Percentiles rank a stretch among this genome's conserved stretches.
Conservation (phyloP, 192 early-diverging fungal species). For the Coemansia sp. region DNA sequence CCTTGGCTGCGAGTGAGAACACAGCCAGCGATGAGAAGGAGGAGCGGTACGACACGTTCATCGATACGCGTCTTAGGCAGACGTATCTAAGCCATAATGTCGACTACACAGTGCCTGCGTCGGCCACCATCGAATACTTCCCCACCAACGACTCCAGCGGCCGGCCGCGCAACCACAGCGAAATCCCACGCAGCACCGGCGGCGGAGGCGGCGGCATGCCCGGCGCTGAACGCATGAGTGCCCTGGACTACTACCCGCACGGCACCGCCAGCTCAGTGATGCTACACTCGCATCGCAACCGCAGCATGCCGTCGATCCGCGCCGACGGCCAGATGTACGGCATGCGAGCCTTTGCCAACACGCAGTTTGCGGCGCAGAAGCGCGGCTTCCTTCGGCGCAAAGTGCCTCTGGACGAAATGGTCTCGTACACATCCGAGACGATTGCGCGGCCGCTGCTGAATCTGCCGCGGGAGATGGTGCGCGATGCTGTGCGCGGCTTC, state of each 20-base stretch:
- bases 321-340: conserved; percentile 47
- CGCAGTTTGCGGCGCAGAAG: conserved; percentile 88
- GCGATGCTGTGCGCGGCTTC: conserved; percentile 86
- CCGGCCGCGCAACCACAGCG: conserved; percentile 34
- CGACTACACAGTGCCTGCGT: conserved; percentile 41
- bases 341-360: conserved; percentile 80
- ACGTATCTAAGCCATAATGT: conserved; percentile 5
- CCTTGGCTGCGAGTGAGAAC: conserved; percentile 3
- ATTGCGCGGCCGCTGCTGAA: conserved; percentile 79
- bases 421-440: conserved; percentile 65
- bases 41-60: conserved; percentile 10
- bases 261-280: conserved; percentile 18
- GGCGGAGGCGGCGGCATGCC: not conserved
- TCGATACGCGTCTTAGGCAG: conserved; percentile 1
- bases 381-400: conserved; percentile 78
- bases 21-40: not conserved
- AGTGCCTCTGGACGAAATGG: conserved; percentile 88
- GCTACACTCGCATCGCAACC: conserved; percentile 57
- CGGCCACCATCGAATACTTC: conserved; percentile 31
- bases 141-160: conserved; percentile 8
- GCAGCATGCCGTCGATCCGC: conserved; percentile 73
- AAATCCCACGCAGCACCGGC: conserved; percentile 4
- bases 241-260: conserved; percentile 28
- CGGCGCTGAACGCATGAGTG: conserved; percentile 26
- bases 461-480: conserved; percentile 75